Conservation (phyloP, 805 yeast species). For the Tetrapisispora namnaoensis region DNA sequence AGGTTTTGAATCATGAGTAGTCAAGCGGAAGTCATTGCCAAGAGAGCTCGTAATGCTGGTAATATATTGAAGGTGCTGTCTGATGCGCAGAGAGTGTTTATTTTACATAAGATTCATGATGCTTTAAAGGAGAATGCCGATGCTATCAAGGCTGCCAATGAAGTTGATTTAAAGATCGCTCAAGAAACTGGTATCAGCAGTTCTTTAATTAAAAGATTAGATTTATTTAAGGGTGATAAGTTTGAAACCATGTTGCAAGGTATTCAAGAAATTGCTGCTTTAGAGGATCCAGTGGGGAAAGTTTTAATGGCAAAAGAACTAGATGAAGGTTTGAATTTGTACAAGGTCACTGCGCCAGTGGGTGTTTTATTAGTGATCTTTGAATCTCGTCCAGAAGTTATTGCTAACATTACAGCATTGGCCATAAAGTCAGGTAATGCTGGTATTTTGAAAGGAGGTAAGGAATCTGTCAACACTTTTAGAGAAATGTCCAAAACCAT, state of each 20-base stretch:
- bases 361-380: slow-evolving; percentile 90
- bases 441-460: slow-evolving; percentile 95
- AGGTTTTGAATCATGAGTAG: slow-evolving; percentile 1
- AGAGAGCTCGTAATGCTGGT: slow-evolving; percentile 72
- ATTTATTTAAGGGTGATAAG: slow-evolving; percentile 71
- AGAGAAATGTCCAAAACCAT: slow-evolving; percentile 69
- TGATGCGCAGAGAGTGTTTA: slow-evolving; percentile 61
- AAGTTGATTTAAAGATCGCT: slow-evolving; percentile 65
- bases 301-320: slow-evolving; percentile 71
- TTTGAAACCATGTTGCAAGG: slow-evolving; percentile 94
- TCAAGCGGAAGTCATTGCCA: slow-evolving; percentile 65
- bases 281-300: slow-evolving; percentile 91
- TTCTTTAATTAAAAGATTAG: slow-evolving; percentile 75
- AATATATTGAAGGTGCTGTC: slow-evolving; percentile 69
- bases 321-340: slow-evolving; percentile 81
- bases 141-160: slow-evolving; percentile 62
- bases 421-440: slow-evolving; percentile 96
- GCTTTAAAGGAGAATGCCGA: slow-evolving; percentile 51
- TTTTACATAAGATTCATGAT: slow-evolving; percentile 64
- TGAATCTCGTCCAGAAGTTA: slow-evolving; percentile 96
- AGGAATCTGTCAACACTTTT: slow-evolving; percentile 81
- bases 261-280: slow-evolving; percentile 75
- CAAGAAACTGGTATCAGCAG: slow-evolving; percentile 48
- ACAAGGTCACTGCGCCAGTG: slow-evolving; percentile 83
- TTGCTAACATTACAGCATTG: slow-evolving; percentile 92